These are phyloP conservation scores for Colletotrichum shisoi DNA, from an alignment of 2,329 filamentous ascomycete species.

Conservation along the genomic window DNA sequence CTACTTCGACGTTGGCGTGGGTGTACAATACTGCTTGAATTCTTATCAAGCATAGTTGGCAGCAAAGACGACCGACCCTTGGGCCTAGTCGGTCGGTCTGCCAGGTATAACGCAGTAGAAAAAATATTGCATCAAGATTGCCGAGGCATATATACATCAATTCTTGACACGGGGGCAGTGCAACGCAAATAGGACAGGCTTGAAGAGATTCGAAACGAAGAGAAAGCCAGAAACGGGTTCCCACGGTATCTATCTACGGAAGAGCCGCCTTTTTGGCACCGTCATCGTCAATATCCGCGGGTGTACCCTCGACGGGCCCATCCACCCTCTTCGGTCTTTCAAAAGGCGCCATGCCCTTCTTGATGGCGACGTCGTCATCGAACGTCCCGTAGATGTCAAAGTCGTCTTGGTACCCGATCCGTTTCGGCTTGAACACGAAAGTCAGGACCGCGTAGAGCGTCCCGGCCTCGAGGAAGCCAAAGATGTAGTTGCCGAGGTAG, in stretches of 20 bases:
- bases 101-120: no score
- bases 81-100: no score
- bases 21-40: no score
- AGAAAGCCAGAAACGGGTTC: not conserved
- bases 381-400: slow-evolving; percentile 38
- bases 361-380: slow-evolving; percentile 33
- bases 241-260: not conserved
- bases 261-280: not conserved
- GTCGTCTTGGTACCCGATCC: slow-evolving; percentile 32
- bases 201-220: no score
- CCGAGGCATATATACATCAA: no score
- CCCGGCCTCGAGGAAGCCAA: slow-evolving; percentile 36
- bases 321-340: slow-evolving; percentile 27
- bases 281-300: not conserved
- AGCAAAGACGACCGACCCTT: no score
- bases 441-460: slow-evolving; percentile 33
- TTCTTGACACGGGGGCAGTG: no score
- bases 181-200: no score
- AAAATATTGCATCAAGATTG: no score
- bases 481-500: slow-evolving; percentile 40
- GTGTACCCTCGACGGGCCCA: slow-evolving; percentile 14
- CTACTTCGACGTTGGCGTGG: no score
- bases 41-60: no score
- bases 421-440: slow-evolving; percentile 32
- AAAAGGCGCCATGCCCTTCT: slow-evolving; percentile 38